phyloP scores from a whole-genome alignment of 129 eudicot genomes.

The Escallonia herrerae region DNA sequence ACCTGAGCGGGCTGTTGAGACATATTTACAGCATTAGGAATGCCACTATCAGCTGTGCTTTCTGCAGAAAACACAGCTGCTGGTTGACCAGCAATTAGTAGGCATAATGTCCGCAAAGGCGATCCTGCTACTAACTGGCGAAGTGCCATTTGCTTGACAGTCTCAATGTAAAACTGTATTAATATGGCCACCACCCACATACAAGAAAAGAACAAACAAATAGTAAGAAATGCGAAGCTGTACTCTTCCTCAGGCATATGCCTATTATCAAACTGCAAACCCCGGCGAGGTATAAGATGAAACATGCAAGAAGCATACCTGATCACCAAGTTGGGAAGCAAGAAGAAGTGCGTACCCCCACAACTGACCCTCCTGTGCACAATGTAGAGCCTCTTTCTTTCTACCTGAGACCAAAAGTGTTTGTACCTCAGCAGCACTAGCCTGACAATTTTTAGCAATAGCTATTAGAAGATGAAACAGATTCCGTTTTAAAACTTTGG shows the following conservation, averaged over 20 bases:
- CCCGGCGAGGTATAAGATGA: neutral
- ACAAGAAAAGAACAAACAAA: neutral
- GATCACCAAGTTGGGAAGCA: slow-evolving; percentile 96
- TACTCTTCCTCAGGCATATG: neutral
- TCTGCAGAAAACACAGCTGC: slow-evolving; percentile 75
- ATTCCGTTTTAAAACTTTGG: slow-evolving; percentile 8
- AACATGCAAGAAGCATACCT: slow-evolving; percentile 33
- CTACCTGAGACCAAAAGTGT: slow-evolving; percentile 84
- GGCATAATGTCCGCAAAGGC: slow-evolving; percentile 93
- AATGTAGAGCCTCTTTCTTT: slow-evolving; percentile 70
- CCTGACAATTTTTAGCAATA: slow-evolving; percentile 35
- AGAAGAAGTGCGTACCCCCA: slow-evolving; percentile 97
- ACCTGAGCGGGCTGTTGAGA: slow-evolving; percentile 70
- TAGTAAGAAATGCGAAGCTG: too few relatives aligned
- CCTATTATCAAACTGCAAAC: neutral
- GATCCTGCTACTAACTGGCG: slow-evolving; percentile 79
- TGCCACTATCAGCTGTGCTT: slow-evolving; percentile 23
- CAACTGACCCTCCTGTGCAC: slow-evolving; percentile 90
- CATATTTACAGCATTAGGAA: slow-evolving; percentile 29
- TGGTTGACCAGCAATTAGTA: slow-evolving; percentile 90
- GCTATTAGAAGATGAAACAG: slow-evolving; percentile 9
- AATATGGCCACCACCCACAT: slow-evolving; percentile 3
- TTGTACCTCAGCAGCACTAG: slow-evolving; percentile 85
- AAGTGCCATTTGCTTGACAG: slow-evolving; percentile 89
- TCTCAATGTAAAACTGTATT: slow-evolving; percentile 81